Base-by-base conservation (phyloP, 2,329 filamentous ascomycete genomes). In the Phyllosticta ampelicida region DNA sequence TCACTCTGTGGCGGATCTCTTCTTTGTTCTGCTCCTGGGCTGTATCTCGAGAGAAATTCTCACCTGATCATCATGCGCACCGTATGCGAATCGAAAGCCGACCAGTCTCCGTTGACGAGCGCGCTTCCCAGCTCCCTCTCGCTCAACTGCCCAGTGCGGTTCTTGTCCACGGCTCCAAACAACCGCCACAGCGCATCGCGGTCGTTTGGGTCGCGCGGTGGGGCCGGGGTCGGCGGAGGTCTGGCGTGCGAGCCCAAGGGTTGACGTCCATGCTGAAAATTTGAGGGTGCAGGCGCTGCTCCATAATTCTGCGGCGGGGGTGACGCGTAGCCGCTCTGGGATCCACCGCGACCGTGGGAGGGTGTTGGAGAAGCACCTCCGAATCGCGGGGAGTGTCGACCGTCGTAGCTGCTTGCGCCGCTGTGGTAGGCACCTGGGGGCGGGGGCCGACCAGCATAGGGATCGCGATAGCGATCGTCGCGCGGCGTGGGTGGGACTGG, bases 61-160 rank as follows among this genome's bases (percentile, higher is more conserved):
- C 50, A 71, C 69, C 68, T 87, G 65, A 99, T 96, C 91, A 99
- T 96, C 89, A 97, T 96, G 68, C 87, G 87, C 63, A 97, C 91
- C 1, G 94, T 99, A 66, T 96, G 88, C 4, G 85, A 81, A 73
- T 99, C 91, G 71, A 99, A 99, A 4, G 90, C 83, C 1, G 89
- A 89, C 83, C 89, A 96, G 78, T 99, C 94, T 58, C 91, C 92
- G 70, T 99, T 99, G 60, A 97, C 91, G 5, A 99, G 84, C 19
- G 94, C 94, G 1, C 88, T 86, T 9, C 89, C 86, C 49, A 99
- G 85, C 73, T 97, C 92, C 55, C 80, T 80, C 73, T 96, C 91
- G 2, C 87, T 90, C 52, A 99, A 81, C 63, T 90, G 84, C 19
- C 92, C 91, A 55, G 82, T 90, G 58, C 87, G 80, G 73, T 89